Evolutionary conservation across 768 basidiomycete genomes (phyloP).

Genomic region (Lactifluus volemus): DNA sequence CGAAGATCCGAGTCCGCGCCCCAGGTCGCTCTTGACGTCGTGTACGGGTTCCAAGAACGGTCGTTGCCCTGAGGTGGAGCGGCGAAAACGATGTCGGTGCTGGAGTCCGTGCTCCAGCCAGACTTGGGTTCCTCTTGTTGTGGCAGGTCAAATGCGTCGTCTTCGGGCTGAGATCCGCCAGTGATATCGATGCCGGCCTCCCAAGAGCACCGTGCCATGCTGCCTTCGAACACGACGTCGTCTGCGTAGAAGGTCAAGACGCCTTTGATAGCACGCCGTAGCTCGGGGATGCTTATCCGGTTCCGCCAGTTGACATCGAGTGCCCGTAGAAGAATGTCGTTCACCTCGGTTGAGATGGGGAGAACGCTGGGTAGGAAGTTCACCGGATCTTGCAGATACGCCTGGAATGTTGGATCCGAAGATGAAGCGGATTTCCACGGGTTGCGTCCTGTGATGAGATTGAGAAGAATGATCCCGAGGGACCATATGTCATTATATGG

Average conservation of each 20-base stretch:
- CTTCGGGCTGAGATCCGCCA: conserved; percentile 34
- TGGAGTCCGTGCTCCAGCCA: conserved; percentile 48
- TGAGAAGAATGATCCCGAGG: conserved; percentile 90
- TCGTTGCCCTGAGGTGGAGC: conserved; percentile 7
- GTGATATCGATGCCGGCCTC: conserved; percentile 60
- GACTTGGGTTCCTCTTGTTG: conserved; percentile 44
- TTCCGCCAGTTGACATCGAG: conserved; percentile 30
- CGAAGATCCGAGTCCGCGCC: conserved; percentile 14
- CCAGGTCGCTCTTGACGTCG: conserved; percentile 17
- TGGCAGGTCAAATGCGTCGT: conserved; percentile 36
- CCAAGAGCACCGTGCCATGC: conserved; percentile 72
- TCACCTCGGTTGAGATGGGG: conserved; percentile 31
- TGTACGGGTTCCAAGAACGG: conserved; percentile 13
- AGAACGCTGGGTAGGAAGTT: conserved; percentile 66
- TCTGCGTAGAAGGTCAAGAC: conserved; percentile 62
- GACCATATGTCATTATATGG: conserved; percentile 94
- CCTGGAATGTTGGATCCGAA: conserved; percentile 83
- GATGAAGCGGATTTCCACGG: conserved; percentile 88
- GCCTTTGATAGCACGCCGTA: conserved; percentile 47
- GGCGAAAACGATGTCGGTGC: conserved; percentile 20
- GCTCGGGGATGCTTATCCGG: conserved; percentile 32
- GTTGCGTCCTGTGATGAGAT: conserved; percentile 89
- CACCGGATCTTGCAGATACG: conserved; percentile 67
- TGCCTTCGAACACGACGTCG: conserved; percentile 72
- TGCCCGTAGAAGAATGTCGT: conserved; percentile 26